These are phyloP conservation scores for Boletus coccyginus DNA, from an alignment of 768 basidiomycete genomes.

Conservation along the genomic window DNA sequence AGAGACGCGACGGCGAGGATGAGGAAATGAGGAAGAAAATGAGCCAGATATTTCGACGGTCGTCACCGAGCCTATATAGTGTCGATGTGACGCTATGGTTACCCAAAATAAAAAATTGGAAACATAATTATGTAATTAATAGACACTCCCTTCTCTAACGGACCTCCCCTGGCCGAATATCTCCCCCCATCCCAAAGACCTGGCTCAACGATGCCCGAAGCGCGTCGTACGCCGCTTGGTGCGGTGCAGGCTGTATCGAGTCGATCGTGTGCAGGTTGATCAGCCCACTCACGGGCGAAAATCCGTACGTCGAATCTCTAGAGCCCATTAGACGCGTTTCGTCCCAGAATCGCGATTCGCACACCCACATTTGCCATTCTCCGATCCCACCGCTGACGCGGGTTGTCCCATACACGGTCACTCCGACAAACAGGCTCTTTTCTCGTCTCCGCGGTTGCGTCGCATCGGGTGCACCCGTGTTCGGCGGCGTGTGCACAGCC, in stretches of 20 bases:
- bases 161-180: slow-evolving; percentile 16
- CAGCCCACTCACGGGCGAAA: slow-evolving; percentile 64
- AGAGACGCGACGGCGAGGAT: slow-evolving; percentile 11
- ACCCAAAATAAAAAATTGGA: background rate
- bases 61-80: background rate
- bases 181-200: slow-evolving; percentile 21
- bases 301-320: slow-evolving; percentile 71
- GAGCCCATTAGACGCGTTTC: background rate
- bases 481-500: slow-evolving; percentile 24
- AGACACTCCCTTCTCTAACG: background rate
- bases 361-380: slow-evolving; percentile 73
- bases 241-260: slow-evolving; percentile 77
- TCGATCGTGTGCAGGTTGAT: slow-evolving; percentile 65
- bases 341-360: background rate
- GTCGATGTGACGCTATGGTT: slow-evolving; percentile 1
- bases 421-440: slow-evolving; percentile 54
- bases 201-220: slow-evolving; percentile 38
- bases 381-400: slow-evolving; percentile 59
- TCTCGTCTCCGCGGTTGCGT: slow-evolving; percentile 36
- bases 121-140: slow-evolving; percentile 19
- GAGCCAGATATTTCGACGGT: background rate
- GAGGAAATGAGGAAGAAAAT: background rate
- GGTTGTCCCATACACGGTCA: slow-evolving; percentile 54
- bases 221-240: slow-evolving; percentile 65
- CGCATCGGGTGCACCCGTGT: background rate